A percentile compares a stretch with the other conserved stretches of the same genome.
phyloP scores from a whole-genome alignment of 805 yeast species.

The Wickerhamomyces ciferrii region DNA sequence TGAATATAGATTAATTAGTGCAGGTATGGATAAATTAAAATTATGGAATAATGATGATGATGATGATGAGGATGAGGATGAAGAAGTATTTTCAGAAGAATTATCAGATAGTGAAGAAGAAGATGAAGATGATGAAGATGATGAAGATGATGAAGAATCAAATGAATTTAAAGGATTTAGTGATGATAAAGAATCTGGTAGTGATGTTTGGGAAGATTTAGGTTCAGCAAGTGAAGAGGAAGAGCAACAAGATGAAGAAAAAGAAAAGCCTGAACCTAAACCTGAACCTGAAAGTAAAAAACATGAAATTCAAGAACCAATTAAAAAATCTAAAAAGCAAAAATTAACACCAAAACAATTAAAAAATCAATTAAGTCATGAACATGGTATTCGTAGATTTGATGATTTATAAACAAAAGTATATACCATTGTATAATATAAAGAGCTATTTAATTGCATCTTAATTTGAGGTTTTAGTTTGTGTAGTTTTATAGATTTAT shows the following conservation, averaged over 20 bases:
- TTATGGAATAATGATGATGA: slow-evolving; percentile 56
- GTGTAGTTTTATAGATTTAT: too few species aligned
- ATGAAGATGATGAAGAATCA: slow-evolving; percentile 9
- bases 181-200: slow-evolving; percentile 5
- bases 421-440: too few species aligned
- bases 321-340: slow-evolving; percentile 22
- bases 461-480: too few species aligned
- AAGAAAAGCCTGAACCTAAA: slow-evolving; percentile 3
- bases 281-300: slow-evolving; percentile 14
- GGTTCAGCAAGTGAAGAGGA: slow-evolving; percentile 14
- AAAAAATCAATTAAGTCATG: slow-evolving; percentile 43
- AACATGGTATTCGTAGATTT: slow-evolving; percentile 61
- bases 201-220: slow-evolving; percentile 20
- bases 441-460: too few species aligned
- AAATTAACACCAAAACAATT: slow-evolving; percentile 39
- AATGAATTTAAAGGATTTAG: slow-evolving; percentile 8
- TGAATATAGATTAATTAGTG: slow-evolving; percentile 73
- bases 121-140: slow-evolving; percentile 17
- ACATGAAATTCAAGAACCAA: slow-evolving; percentile 10
- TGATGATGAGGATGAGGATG: slow-evolving; percentile 24
- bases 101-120: slow-evolving; percentile 10
- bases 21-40: slow-evolving; percentile 77
- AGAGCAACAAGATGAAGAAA: slow-evolving; percentile 6
- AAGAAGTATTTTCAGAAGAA: slow-evolving; percentile 3
- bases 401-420: slow-evolving; percentile 45